Evolutionary conservation across 768 basidiomycete genomes (phyloP).

Genomic region (Termitomyces sp.): DNA sequence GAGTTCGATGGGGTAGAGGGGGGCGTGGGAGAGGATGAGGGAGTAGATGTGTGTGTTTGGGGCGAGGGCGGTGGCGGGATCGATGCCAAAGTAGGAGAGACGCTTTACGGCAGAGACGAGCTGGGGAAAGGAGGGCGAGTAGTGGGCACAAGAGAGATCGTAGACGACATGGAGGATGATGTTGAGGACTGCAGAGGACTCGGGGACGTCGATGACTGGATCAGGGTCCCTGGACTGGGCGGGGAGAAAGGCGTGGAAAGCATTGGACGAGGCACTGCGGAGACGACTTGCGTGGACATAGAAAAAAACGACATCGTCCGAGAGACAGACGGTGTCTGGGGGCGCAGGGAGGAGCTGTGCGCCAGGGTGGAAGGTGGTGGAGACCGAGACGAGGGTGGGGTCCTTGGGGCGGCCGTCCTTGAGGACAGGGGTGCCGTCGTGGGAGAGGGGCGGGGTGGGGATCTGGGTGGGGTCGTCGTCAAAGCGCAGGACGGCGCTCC

Average conservation of each 20-base stretch:
- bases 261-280: conserved; percentile 55
- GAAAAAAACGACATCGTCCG: conserved; percentile 79
- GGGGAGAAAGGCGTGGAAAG: conserved; percentile 57
- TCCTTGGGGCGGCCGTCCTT: conserved; percentile 36
- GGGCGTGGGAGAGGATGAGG: conserved; percentile 62
- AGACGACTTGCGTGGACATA: conserved; percentile 66
- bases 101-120: conserved; percentile 52
- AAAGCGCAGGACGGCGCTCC: conserved; percentile 30
- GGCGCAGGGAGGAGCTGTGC: conserved; percentile 50
- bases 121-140: conserved; percentile 60
- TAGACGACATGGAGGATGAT: conserved; percentile 71
- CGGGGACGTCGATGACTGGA: conserved; percentile 54
- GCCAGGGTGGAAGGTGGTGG: conserved; percentile 77
- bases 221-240: conserved; percentile 32
- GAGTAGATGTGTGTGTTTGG: conserved; percentile 53
- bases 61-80: conserved; percentile 38
- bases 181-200: conserved; percentile 61
- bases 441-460: conserved; percentile 60
- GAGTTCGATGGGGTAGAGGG: conserved; percentile 62
- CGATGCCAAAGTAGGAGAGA: conserved; percentile 57
- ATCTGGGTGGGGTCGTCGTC: conserved; percentile 47
- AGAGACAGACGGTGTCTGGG: conserved; percentile 62
- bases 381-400: conserved; percentile 59
- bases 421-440: conserved; percentile 9
- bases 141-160: conserved; percentile 68